Evolutionary conservation across 225 moss, liverwort and hornwort species (phyloP), one percentile per base, ranked within the genome.

Genomic region (Polytrichum formosum): DNA sequence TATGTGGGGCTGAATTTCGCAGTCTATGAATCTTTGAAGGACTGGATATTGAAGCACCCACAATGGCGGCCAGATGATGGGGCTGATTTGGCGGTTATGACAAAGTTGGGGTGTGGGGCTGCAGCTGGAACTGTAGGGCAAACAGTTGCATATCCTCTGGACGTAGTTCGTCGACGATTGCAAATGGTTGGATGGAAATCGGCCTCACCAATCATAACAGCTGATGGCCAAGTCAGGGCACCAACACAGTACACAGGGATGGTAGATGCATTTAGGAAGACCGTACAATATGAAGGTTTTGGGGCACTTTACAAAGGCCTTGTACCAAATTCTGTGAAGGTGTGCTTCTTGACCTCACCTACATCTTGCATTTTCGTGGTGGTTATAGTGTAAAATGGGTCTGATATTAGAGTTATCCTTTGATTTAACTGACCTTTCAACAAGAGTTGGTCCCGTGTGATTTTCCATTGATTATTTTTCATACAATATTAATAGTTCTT

Each of bases 121-220:
- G 91, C 96, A 63, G 96, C 96, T 58, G 96, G 96, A 56, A 96
- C 96, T 26, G 96, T 96, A 55, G 96, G 96, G 26, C 93, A 96
- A 81, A 96, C 96, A n/a, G 96, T 96, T 29, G 96, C 96, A 56
- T 96, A 96, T 65, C 96, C 96, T 33, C 81, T 96, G 68, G 96
- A 96, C 79, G 96, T 96, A 56, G 90, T 96, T 30, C 93, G 96
- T 28, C 81, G 96, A 54, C 87, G 96, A 72, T 79, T 96, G 88
- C 96, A 96, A 84, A 96, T 96, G 96, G 91, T 92, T 64, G 96
- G 96, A 33, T 96, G 96, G 96, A 93, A 96, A 73, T 91, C 93
- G 65, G 93, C 87, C 10, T 93, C 96, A 20, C 91, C 96, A 66
- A 79, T 93, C 59, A 81, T 96, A 23, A 89, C 84, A 21, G 79